Evolutionary conservation across 441 rosid species (phyloP).

Genomic region (Eruca vesicaria): DNA sequence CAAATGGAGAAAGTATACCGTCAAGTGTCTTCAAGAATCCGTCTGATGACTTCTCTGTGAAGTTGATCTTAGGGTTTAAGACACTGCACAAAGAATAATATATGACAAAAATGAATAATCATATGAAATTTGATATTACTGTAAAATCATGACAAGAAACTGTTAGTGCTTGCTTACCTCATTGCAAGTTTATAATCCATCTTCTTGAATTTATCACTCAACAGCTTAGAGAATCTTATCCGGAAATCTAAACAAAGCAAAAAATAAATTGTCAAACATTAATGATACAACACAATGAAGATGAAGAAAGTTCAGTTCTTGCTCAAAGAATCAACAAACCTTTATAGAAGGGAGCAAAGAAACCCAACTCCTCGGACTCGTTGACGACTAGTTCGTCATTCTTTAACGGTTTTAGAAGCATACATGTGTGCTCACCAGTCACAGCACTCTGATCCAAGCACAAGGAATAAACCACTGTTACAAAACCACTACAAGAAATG

Average conservation of each 20-base stretch:
- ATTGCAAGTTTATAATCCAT: slow-evolving; percentile 95
- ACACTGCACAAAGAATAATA: slow-evolving; percentile 55
- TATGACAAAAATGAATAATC: neutral
- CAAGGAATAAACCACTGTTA: slow-evolving; percentile 22
- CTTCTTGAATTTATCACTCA: slow-evolving; percentile 54
- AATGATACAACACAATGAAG: neutral
- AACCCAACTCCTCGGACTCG: slow-evolving; percentile 79
- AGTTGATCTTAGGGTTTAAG: slow-evolving; percentile 86
- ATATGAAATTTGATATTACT: neutral
- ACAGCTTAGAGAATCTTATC: slow-evolving; percentile 56
- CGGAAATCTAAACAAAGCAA: slow-evolving; percentile 61
- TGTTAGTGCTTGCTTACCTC: slow-evolving; percentile 61
- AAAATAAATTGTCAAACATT: slow-evolving; percentile 8
- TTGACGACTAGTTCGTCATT: slow-evolving; percentile 61
- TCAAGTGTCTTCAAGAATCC: slow-evolving; percentile 50
- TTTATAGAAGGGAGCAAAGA: slow-evolving; percentile 86
- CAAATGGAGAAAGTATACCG: slow-evolving; percentile 57
- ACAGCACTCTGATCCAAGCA: slow-evolving; percentile 65
- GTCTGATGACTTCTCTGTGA: slow-evolving; percentile 47
- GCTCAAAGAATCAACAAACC: slow-evolving; percentile 42
- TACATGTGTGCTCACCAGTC: slow-evolving; percentile 95
- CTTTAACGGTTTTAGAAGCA: slow-evolving; percentile 82
- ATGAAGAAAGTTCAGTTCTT: slow-evolving; percentile 38
- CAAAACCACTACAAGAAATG: neutral
- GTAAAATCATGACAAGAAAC: neutral